phyloP scores from a whole-genome alignment of 2,329 filamentous ascomycete species.

The Aspergillus sojae region DNA sequence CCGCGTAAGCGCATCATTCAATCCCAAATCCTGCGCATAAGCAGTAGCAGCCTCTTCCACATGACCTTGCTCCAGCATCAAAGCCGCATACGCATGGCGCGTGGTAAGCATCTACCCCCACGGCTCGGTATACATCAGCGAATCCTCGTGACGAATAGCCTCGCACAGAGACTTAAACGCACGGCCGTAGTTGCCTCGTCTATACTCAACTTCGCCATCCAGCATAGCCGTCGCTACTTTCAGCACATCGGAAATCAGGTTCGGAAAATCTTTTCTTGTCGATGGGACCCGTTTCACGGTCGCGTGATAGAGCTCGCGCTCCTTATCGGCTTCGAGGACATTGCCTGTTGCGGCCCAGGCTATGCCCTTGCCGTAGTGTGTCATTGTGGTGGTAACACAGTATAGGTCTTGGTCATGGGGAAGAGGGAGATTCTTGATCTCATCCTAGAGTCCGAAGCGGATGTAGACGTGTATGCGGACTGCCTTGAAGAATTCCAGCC shows the following conservation, averaged over 20 bases:
- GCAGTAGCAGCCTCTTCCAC: slow-evolving; percentile 56
- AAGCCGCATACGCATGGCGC: slow-evolving; percentile 67
- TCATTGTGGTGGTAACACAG: slow-evolving; percentile 67
- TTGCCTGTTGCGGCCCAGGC: slow-evolving; percentile 63
- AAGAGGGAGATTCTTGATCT: slow-evolving; percentile 59
- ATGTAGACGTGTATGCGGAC: slow-evolving; percentile 69
- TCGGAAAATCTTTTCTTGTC: slow-evolving; percentile 68
- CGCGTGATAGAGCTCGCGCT: slow-evolving; percentile 55
- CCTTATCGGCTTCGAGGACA: slow-evolving; percentile 56
- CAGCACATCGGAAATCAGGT: slow-evolving; percentile 58
- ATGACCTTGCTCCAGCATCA: slow-evolving; percentile 65
- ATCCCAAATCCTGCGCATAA: slow-evolving; percentile 59
- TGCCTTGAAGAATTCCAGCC: slow-evolving; percentile 69
- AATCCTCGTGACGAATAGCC: slow-evolving; percentile 63
- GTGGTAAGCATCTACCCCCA: slow-evolving; percentile 77
- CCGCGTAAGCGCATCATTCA: background rate
- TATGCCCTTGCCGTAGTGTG: slow-evolving; percentile 67
- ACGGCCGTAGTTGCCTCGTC: slow-evolving; percentile 56
- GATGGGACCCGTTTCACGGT: slow-evolving; percentile 57
- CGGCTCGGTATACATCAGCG: slow-evolving; percentile 68
- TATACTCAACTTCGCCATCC: slow-evolving; percentile 71
- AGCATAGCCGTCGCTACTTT: slow-evolving; percentile 65
- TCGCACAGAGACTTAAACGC: slow-evolving; percentile 61
- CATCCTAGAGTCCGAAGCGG: slow-evolving; percentile 71
- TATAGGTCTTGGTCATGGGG: slow-evolving; percentile 63